phyloP scores from a whole-genome alignment of 176 grass and related monocot genomes.

The Tuctoria greenei region DNA sequence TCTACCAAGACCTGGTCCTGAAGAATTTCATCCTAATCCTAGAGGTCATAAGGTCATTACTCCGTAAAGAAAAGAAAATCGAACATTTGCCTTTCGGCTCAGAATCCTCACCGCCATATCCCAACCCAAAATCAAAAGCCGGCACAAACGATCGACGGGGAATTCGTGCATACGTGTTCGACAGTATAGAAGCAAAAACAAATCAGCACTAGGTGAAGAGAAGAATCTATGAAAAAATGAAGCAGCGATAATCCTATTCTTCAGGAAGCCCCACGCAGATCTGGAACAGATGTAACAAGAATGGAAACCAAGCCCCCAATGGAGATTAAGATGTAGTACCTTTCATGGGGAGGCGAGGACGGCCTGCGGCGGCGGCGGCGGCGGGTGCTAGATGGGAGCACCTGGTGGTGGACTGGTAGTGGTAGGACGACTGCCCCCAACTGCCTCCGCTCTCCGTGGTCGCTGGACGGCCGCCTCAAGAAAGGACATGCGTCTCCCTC shows the following conservation, averaged over 20 bases:
- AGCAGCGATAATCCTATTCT: not conserved
- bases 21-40: not conserved
- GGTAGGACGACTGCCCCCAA: not conserved
- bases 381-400: constrained; percentile 17
- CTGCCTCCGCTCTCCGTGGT: not conserved
- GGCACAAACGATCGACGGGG: not conserved
- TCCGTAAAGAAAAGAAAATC: not conserved
- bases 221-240: not conserved
- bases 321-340: not conserved
- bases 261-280: constrained; percentile 11
- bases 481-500: constrained; percentile 30
- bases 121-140: not conserved
- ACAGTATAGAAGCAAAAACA: not conserved
- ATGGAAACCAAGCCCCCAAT: not conserved
- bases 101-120: not conserved
- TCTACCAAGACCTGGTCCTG: too few species aligned
- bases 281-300: not conserved
- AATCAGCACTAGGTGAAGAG: too few species aligned
- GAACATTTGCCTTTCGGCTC: not conserved
- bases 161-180: not conserved
- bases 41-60: too few species aligned
- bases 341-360: constrained; percentile 18
- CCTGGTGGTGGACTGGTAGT: not conserved
- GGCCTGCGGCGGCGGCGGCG: not conserved
- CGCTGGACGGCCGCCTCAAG: constrained; percentile 8